phyloP scores from a whole-genome alignment of 2,329 filamentous ascomycete species.

The Ploettnerulaceae sp. region DNA sequence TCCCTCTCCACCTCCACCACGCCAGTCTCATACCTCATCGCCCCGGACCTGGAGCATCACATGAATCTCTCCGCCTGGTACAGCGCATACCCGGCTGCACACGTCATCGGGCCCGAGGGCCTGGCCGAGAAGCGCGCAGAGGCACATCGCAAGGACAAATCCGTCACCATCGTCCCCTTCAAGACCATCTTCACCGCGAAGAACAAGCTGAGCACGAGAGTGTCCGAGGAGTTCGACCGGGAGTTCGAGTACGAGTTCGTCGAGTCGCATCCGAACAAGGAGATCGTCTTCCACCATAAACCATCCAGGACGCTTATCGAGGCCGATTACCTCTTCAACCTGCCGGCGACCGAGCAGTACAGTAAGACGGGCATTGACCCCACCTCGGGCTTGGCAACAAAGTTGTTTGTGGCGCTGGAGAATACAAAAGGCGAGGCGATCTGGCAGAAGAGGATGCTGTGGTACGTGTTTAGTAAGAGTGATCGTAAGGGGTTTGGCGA shows the following conservation, averaged over 20 bases:
- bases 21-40: constrained; percentile 73
- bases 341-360: constrained; percentile 85
- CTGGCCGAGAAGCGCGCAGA: constrained; percentile 75
- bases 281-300: constrained; percentile 82
- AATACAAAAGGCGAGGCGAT: constrained; percentile 57
- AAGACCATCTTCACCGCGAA: constrained; percentile 60
- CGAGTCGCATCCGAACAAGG: constrained; percentile 72
- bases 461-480: constrained; percentile 61
- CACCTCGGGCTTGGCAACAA: constrained; percentile 53
- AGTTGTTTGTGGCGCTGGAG: constrained; percentile 53
- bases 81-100: constrained; percentile 69
- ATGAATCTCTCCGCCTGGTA: constrained; percentile 88
- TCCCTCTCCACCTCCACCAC: constrained; percentile 55
- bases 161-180: constrained; percentile 45
- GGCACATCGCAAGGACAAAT: constrained; percentile 48
- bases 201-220: constrained; percentile 45
- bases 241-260: constrained; percentile 89
- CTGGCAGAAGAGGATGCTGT: constrained; percentile 75
- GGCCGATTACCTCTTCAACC: constrained; percentile 88
- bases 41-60: constrained; percentile 89
- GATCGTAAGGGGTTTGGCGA: constrained; percentile 66
- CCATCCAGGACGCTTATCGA: constrained; percentile 76
- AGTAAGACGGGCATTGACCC: constrained; percentile 50
- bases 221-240: constrained; percentile 74
- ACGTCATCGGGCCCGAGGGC: constrained; percentile 76